Evolutionary conservation across 192 early-diverging fungal species (phyloP), one percentile per base, ranked within the genome.

Genomic region (Entomortierella beljakovae): DNA sequence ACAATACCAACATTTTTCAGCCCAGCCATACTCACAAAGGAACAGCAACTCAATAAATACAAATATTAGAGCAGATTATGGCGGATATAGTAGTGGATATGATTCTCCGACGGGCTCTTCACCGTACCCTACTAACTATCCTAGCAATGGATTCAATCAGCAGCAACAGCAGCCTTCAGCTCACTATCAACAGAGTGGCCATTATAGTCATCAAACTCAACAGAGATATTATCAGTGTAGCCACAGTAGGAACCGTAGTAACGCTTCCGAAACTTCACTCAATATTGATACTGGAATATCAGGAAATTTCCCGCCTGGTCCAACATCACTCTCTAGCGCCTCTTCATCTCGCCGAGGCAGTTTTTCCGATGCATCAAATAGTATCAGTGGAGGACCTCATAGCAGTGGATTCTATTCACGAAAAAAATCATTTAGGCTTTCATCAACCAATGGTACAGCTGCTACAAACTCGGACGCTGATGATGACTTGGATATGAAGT

Each of bases 51-150:
- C 33, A 23, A 25, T 22, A 10, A 32, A 29, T 49, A 23, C 26
- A 26, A 31, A 9, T 8, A 31, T 32, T 4, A 28, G 28, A 8
- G 15, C 28, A 16, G 57, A 71, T 22, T 51, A 62, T 23, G 69
- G 42, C 42, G 69, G 69, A 4, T 61, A 75, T 50, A 65, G 71
- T 34, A 75, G 71, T 49, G 71, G 71, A 2, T 67, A 75, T 22
- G 71, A 75, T 48, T 75, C 71, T 43, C 40, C 58, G 1, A 61
- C 64, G 7, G 64, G 71, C 1, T 61, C 68, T 13, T 34, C 52
- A 16, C 68, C 57, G 29, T 53, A 61, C 18, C 50, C 46, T 11
- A 32, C 49, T 29, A 57, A 56, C 42, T 55, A 62, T 48, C n/a
- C 16, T 18, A 42, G 26, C 37, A 56, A 62, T 23, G 60, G 32